A percentile compares a stretch with the other conserved stretches of the same genome.
phyloP scores from a whole-genome alignment of 306 rosid species.

The Cucurbita argyrosperma region DNA sequence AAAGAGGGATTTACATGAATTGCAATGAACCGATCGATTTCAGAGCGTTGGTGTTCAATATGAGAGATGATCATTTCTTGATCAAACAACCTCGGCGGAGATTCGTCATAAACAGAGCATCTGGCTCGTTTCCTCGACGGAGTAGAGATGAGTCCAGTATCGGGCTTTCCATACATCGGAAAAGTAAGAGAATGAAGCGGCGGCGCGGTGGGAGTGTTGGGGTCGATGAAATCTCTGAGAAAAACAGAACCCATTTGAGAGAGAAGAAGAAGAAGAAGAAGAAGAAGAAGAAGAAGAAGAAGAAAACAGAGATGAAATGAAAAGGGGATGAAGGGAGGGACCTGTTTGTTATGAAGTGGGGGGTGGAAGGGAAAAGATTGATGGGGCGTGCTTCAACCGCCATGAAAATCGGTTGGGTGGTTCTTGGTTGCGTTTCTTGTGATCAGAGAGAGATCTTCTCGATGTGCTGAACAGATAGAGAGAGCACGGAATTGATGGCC shows the following conservation, averaged over 20 bases:
- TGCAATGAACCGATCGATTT: constrained; percentile 25
- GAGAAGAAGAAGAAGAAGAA: not conserved
- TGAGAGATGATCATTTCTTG: constrained; percentile 12
- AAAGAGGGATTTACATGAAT: constrained; percentile 16
- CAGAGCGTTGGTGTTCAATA: constrained; percentile 24
- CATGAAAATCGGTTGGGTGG: constrained; percentile 25
- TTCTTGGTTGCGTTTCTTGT: not conserved
- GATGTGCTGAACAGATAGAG: not conserved
- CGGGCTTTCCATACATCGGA: not conserved
- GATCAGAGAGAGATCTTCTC: not conserved
- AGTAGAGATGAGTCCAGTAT: not conserved
- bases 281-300: not conserved
- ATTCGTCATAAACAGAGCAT: not conserved
- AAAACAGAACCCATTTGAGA: not conserved
- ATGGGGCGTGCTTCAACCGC: constrained; percentile 70
- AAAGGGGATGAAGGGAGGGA: not conserved
- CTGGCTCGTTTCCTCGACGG: not conserved
- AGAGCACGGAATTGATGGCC: not conserved
- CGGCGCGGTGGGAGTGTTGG: not conserved
- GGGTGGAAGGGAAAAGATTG: constrained; percentile 36
- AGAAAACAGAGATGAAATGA: not conserved
- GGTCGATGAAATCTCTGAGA: not conserved
- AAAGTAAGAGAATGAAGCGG: not conserved
- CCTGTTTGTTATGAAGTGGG: constrained; percentile 41
- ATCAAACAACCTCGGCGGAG: not conserved